A percentile compares a stretch with the other conserved stretches of the same genome.
phyloP scores from a whole-genome alignment of 2,329 filamentous ascomycete genomes.

The Elsinoe batatas region DNA sequence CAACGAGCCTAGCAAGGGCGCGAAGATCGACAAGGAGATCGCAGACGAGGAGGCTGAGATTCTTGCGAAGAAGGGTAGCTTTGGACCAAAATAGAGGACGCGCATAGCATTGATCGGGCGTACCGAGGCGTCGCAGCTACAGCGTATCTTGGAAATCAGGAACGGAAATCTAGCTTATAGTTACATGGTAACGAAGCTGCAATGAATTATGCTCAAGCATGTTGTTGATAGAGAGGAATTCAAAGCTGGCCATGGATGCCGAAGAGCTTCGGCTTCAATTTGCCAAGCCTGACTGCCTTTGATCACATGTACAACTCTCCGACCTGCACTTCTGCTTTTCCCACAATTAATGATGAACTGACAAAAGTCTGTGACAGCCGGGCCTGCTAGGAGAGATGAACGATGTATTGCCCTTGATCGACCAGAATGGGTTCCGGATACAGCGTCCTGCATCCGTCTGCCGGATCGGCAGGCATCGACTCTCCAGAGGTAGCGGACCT shows the following conservation, averaged over 20 bases:
- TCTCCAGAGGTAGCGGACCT: slow-evolving; percentile 84
- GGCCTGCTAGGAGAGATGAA: too few species aligned
- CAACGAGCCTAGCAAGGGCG: slow-evolving; percentile 63
- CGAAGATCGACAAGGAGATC: slow-evolving; percentile 60
- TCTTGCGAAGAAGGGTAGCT: slow-evolving; percentile 50
- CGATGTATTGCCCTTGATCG: neutral
- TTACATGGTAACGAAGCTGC: neutral
- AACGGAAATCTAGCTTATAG: neutral
- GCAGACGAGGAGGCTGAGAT: slow-evolving; percentile 57
- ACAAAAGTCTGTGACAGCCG: too few species aligned
- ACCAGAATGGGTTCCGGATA: slow-evolving; percentile 86
- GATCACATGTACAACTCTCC: neutral
- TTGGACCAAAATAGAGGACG: slow-evolving; percentile 23
- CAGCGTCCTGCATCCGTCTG: slow-evolving; percentile 82
- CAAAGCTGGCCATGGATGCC: neutral
- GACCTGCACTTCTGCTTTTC: neutral
- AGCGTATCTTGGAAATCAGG: neutral
- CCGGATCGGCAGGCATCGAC: slow-evolving; percentile 87
- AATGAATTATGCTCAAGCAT: too few species aligned
- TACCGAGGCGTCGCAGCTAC: neutral
- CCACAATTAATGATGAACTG: neutral
- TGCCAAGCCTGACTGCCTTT: neutral
- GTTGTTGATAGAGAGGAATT: too few species aligned
- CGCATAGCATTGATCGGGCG: neutral
- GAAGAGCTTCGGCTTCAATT: neutral